Base-by-base conservation (phyloP, 805 yeast species). In the Wickerhamiella cacticola region DNA sequence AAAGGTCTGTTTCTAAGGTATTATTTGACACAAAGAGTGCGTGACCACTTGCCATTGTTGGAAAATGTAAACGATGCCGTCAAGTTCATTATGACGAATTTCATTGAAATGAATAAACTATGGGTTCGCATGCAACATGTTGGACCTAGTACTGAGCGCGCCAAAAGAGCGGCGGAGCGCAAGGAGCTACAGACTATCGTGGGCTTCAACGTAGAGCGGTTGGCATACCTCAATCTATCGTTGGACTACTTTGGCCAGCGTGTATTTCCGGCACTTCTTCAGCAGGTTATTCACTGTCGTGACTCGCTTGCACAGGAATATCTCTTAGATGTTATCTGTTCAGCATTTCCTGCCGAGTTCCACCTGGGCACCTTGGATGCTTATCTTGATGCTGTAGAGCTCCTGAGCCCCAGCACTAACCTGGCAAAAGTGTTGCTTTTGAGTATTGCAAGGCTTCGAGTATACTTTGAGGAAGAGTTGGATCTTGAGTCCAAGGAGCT, bases 51-150 rank as follows among this genome's bases (percentile, higher is more conserved):
- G 49, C 82, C 83, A 2, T 31, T 23, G 1, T 23, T 44, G 19
- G 39, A 42, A 18, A 60, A 74, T 55, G 67, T 80, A 43, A 68
- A 73, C 42, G 87, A 81, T 53, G 78, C 88, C 2, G 81, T 86
- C 36, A 78, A 79, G 50, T 89, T 88, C 59, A 75, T 88, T 29
- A 72, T 85, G 46, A 76, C 84, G 16, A 92, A 92, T 62, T 92
- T 92, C 62, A 79, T 89, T 49, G 98, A 92, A 63, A 92, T 92
- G 98, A 92, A 92, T 68, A 92, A 92, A 63, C 70, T 92, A 41
- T 92, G 98, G 98, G 97, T 92, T 3, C 74, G 98, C 45, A 69
- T 88, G 54, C 97, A 89, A 65, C 95, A 88, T 62, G 95, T 87
- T 64, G 97, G 97, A 1, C 95, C 86, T 52, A 76, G 89, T 3